phyloP scores from a whole-genome alignment of 371 early-diverging fungal species.

The Conidiobolus incongruus region DNA sequence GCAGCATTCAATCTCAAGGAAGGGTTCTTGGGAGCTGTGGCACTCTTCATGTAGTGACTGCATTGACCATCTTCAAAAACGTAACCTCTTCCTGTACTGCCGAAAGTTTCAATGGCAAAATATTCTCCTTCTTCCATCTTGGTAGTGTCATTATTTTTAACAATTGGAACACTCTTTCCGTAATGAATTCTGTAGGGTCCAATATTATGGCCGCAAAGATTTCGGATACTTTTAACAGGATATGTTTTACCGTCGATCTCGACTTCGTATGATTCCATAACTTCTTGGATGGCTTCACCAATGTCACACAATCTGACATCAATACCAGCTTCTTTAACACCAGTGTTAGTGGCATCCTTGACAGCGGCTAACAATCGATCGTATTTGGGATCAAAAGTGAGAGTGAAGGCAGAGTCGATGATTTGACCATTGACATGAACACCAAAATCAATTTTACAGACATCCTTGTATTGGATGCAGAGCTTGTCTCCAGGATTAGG shows the following conservation, averaged over 20 bases:
- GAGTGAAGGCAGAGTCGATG: constrained; percentile 96
- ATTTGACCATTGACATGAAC: constrained; percentile 92
- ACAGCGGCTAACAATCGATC: constrained; percentile 81
- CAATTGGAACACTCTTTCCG: constrained; percentile 94
- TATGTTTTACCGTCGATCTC: constrained; percentile 84
- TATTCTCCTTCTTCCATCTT: constrained; percentile 97
- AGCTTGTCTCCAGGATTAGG: constrained; percentile 94
- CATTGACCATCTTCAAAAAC: constrained; percentile 88
- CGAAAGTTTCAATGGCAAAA: constrained; percentile 98
- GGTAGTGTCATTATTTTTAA: constrained; percentile 74
- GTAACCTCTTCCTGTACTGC: constrained; percentile 91
- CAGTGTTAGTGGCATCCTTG: constrained; percentile 94
- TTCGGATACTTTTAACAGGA: constrained; percentile 88
- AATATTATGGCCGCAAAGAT: constrained; percentile 97
- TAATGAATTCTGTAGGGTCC: constrained; percentile 90
- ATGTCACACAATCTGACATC: constrained; percentile 94
- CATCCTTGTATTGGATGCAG: constrained; percentile 79
- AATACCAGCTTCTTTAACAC: constrained; percentile 88
- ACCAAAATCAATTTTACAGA: constrained; percentile 99
- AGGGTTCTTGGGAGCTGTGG: constrained; percentile 25
- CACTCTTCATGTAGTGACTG: constrained; percentile 76
- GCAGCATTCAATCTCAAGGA: constrained; percentile 12
- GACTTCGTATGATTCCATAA: constrained; percentile 96
- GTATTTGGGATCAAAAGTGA: constrained; percentile 84
- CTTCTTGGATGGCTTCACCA: constrained; percentile 95